Evolutionary conservation across 1,284 basidiomycete genomes (phyloP).

Genomic region (Sphagnurus paluster): DNA sequence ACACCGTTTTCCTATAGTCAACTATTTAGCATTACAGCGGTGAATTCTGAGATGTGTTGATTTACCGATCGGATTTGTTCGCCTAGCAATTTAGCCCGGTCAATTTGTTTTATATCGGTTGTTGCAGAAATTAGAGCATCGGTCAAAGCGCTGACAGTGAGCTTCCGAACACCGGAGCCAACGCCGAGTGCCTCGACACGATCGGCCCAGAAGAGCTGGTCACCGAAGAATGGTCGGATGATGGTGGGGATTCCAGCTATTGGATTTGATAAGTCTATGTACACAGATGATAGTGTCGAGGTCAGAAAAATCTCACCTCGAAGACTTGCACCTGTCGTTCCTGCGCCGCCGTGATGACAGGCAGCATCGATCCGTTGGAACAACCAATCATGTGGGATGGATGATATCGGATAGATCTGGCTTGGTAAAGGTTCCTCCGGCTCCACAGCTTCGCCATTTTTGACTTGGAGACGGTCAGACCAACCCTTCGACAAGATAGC

Average conservation of each 20-base stretch:
- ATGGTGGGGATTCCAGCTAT: constrained; percentile 94
- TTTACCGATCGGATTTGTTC: constrained; percentile 80
- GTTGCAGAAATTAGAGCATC: constrained; percentile 83
- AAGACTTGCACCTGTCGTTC: constrained; percentile 92
- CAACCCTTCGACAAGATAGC: constrained; percentile 97
- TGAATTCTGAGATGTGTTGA: constrained; percentile 14
- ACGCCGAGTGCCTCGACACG: constrained; percentile 92
- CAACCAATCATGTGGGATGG: constrained; percentile 96
- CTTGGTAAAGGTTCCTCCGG: constrained; percentile 70
- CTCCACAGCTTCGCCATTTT: constrained; percentile 58
- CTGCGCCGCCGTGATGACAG: constrained; percentile 97
- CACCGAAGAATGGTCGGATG: constrained; percentile 97
- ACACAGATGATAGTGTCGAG: constrained; percentile 3
- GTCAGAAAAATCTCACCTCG: constrained; percentile 54
- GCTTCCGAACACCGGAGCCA: constrained; percentile 81
- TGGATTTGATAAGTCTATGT: constrained; percentile 14
- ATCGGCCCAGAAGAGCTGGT: constrained; percentile 97
- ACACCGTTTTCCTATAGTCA: constrained; percentile 81
- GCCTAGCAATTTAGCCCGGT: constrained; percentile 79
- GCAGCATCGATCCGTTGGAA: constrained; percentile 93
- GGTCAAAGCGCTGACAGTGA: constrained; percentile 77
- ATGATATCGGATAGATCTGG: constrained; percentile 82
- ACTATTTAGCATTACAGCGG: constrained; percentile 13
- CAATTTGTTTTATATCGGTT: constrained; percentile 84
- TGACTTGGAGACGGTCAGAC: constrained; percentile 87